Conservation (phyloP, 805 yeast species). For the Monosporozyma servazzii region DNA sequence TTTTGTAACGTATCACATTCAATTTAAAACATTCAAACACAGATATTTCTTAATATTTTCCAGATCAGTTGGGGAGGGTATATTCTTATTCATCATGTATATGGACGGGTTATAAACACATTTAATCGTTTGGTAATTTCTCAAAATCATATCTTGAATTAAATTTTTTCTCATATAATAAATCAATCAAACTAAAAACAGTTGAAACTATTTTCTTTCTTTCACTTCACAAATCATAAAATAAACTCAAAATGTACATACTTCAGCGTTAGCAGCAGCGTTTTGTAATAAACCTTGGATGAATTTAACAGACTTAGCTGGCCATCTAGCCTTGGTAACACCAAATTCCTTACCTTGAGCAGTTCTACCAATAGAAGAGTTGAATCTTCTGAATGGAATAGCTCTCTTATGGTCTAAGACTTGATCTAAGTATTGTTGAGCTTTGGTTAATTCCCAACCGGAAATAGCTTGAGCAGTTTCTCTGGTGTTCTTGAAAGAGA, state of each 20-base stretch:
- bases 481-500: conserved; percentile 99
- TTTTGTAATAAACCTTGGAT: conserved; percentile 89
- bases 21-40: too few species aligned
- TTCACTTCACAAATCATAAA: background rate
- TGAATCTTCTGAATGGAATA: conserved; percentile 97
- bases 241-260: conserved; percentile 27
- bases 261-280: conserved; percentile 98
- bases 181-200: too few species aligned
- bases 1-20: too few species aligned
- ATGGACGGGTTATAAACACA: too few species aligned
- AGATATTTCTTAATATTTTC: background rate
- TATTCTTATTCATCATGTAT: too few species aligned
- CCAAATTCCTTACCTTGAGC: conserved; percentile 99
- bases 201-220: too few species aligned
- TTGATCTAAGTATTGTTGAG: conserved; percentile 90
- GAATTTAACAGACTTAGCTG: conserved; percentile 95
- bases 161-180: background rate
- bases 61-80: background rate
- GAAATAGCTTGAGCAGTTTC: conserved; percentile 97
- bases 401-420: conserved; percentile 98
- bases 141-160: too few species aligned
- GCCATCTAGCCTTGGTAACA: conserved; percentile 99
- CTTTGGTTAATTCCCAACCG: conserved; percentile 96
- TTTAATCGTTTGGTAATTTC: too few species aligned
- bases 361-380: conserved; percentile 95